Evolutionary conservation across 2,329 filamentous ascomycete genomes (phyloP).

Genomic region (Keithomyces neogunnii): DNA sequence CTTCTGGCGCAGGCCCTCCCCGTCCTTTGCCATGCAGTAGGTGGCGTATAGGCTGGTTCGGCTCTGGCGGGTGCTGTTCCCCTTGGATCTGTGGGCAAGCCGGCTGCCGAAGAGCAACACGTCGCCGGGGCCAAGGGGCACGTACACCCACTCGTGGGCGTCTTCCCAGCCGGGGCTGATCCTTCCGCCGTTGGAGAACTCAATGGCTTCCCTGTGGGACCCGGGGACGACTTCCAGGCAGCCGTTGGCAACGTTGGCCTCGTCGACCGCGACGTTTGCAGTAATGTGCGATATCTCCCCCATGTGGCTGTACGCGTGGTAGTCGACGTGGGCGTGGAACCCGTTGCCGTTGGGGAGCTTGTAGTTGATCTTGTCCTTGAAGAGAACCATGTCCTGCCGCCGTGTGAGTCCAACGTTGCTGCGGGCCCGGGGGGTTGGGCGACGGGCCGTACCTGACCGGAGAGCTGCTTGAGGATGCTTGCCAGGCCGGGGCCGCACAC

Average conservation of each 20-base stretch:
- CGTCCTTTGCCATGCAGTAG: slow-evolving; percentile 1
- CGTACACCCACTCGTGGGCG: not conserved
- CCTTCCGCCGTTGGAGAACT: slow-evolving; percentile 1
- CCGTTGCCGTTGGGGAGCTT: slow-evolving; percentile 4
- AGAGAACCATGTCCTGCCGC: slow-evolving; percentile 3
- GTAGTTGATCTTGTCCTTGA: slow-evolving; percentile 6
- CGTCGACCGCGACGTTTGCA: not conserved
- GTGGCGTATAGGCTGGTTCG: slow-evolving; percentile 3
- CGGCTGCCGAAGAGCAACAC: not conserved
- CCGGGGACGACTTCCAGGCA: slow-evolving; percentile 1
- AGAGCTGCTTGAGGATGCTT: slow-evolving; percentile 1
- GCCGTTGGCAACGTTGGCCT: not conserved
- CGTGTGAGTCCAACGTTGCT: not conserved
- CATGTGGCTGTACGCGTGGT: slow-evolving; percentile 2
- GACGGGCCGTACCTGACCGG: slow-evolving; percentile 1
- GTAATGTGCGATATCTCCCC: slow-evolving; percentile 1
- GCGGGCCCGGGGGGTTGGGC: too few relatives aligned
- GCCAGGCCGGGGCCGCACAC: not conserved
- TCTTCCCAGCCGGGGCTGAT: slow-evolving; percentile 1
- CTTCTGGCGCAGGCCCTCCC: not conserved
- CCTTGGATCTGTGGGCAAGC: not conserved
- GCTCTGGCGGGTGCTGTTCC: not conserved
- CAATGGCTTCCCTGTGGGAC: not conserved
- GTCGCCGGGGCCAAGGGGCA: slow-evolving; percentile 1
- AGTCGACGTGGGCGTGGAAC: slow-evolving; percentile 5